Evolutionary conservation across 768 basidiomycete species (phyloP).

Genomic region (Podaxis mareebaensis): DNA sequence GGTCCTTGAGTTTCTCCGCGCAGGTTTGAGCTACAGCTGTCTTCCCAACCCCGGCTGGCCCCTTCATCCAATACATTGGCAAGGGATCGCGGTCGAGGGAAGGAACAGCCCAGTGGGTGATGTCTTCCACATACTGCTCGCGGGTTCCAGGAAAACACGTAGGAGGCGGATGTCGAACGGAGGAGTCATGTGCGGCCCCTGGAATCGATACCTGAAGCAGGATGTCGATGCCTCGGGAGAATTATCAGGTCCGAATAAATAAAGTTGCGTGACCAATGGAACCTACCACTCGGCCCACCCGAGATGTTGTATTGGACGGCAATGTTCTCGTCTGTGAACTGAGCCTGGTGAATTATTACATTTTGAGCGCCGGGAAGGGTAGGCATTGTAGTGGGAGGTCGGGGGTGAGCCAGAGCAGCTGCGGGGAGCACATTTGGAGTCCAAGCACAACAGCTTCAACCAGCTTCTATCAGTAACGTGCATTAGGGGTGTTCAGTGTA

Average conservation of each 20-base stretch:
- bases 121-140: conserved; percentile 11
- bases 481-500: background rate
- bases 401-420: background rate
- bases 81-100: background rate
- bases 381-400: background rate
- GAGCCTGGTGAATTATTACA: background rate
- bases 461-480: background rate
- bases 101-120: conserved; percentile 2
- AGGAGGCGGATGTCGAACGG: conserved; percentile 10
- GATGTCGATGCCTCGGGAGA: background rate
- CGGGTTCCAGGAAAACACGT: conserved; percentile 2
- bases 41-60: conserved; percentile 8
- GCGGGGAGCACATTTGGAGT: background rate
- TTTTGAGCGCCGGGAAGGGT: background rate
- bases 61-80: conserved; percentile 8
- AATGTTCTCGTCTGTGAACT: background rate
- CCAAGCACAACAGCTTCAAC: background rate
- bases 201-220: background rate
- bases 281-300: background rate
- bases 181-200: background rate
- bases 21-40: conserved; percentile 9
- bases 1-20: background rate
- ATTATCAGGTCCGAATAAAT: background rate
- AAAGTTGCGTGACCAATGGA: background rate
- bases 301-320: background rate